phyloP scores from a whole-genome alignment of 305 asterid species.

The Ilex paraguariensis region DNA sequence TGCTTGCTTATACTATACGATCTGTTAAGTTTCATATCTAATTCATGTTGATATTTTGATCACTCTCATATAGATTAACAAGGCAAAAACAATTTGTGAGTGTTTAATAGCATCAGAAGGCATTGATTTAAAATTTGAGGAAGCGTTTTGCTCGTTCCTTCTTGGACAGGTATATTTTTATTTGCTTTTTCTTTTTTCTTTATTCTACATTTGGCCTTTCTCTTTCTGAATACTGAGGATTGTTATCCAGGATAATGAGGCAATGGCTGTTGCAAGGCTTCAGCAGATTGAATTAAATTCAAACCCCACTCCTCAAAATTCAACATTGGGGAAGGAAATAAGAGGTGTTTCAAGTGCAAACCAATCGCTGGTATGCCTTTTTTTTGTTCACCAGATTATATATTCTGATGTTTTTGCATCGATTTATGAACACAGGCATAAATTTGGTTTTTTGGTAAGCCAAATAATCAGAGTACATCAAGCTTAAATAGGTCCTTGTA shows the following conservation, averaged over 20 bases:
- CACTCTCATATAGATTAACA: conserved; percentile 48
- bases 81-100: conserved; percentile 78
- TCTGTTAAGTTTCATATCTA: conserved; percentile 1
- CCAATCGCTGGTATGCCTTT: conserved; percentile 56
- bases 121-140: conserved; percentile 88
- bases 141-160: conserved; percentile 86
- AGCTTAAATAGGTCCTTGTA: too few relatives aligned
- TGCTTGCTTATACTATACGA: neutral
- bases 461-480: too few relatives aligned
- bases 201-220: conserved; percentile 11
- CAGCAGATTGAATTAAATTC: conserved; percentile 60
- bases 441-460: too few relatives aligned
- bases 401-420: too few relatives aligned
- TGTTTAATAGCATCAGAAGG: conserved; percentile 90
- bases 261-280: conserved; percentile 69
- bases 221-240: conserved; percentile 10
- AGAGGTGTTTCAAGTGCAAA: conserved; percentile 51
- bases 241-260: conserved; percentile 75
- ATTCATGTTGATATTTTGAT: neutral
- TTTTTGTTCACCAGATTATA: too few relatives aligned
- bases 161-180: conserved; percentile 77
- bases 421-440: too few relatives aligned
- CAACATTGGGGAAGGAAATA: conserved; percentile 50
- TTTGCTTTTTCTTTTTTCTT: neutral
- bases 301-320: conserved; percentile 43